These are phyloP conservation scores for Senna tora DNA, from an alignment of 306 rosid genomes.

Conservation along the genomic window DNA sequence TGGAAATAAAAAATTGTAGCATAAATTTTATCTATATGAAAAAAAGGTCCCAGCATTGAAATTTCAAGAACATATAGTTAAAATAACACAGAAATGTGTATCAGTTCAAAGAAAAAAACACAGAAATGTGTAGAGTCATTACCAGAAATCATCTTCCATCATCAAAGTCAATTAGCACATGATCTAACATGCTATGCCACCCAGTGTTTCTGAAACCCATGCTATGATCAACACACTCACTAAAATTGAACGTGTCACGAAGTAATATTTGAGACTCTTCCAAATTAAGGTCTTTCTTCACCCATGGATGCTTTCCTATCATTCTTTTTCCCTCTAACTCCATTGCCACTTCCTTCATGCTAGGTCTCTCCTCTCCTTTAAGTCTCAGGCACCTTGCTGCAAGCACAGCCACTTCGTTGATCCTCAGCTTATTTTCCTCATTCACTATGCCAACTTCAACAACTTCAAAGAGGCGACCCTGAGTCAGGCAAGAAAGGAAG, in stretches of 20 bases:
- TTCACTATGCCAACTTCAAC: constrained; percentile 1
- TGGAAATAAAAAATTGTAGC: too few relatives aligned
- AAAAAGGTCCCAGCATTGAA: too few relatives aligned
- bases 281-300: neutral
- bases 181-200: neutral
- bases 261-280: constrained; percentile 15
- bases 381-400: constrained; percentile 40
- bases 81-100: neutral
- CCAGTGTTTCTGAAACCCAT: neutral
- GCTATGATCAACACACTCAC: neutral
- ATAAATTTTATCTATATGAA: too few relatives aligned
- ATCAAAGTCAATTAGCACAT: neutral
- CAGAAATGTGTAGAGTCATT: neutral
- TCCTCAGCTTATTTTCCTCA: constrained; percentile 16
- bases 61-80: neutral
- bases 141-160: constrained; percentile 14
- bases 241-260: neutral
- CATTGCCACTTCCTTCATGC: constrained; percentile 48
- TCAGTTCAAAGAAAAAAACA: too few relatives aligned
- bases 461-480: neutral
- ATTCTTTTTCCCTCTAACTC: constrained; percentile 47
- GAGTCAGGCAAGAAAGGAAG: neutral
- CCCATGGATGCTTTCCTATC: constrained; percentile 3
- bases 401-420: constrained; percentile 39
- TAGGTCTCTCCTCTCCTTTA: constrained; percentile 50